phyloP scores from a whole-genome alignment of 805 yeast species.

The Wickerhamiella galacta region DNA sequence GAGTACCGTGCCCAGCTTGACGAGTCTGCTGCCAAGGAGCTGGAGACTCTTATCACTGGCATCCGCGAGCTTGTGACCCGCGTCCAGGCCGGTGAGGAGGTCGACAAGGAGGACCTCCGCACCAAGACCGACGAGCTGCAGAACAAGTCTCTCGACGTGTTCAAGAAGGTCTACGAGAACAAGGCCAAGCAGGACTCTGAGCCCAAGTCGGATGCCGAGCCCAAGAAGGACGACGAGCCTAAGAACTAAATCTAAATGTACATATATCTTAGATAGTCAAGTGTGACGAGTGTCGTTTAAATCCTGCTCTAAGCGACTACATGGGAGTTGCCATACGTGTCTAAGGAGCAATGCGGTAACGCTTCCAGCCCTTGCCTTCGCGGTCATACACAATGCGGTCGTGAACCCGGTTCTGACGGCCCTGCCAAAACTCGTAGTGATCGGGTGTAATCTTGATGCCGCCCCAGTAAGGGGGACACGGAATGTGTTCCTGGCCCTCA shows the following conservation, averaged over 20 bases:
- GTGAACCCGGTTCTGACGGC: slow-evolving; percentile 75
- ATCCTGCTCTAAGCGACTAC: too few relatives aligned
- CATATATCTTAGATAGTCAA: too few relatives aligned
- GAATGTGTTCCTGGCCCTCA: slow-evolving; percentile 45
- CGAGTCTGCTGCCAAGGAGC: slow-evolving; percentile 37
- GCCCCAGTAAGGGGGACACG: slow-evolving; percentile 94
- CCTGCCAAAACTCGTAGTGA: slow-evolving; percentile 96
- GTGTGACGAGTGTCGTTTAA: too few relatives aligned
- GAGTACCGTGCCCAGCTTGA: slow-evolving; percentile 58
- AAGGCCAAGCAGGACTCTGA: slow-evolving; percentile 23
- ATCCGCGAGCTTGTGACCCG: slow-evolving; percentile 65
- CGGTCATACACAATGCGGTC: slow-evolving; percentile 68
- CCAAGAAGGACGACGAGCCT: slow-evolving; percentile 1
- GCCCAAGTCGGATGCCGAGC: slow-evolving; percentile 9
- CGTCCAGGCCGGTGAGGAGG: slow-evolving; percentile 50
- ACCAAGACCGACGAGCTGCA: slow-evolving; percentile 72
- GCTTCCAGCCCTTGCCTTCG: slow-evolving; percentile 38
- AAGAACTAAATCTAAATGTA: slow-evolving; percentile 4
- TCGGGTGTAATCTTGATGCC: slow-evolving; percentile 77
- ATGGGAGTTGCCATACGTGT: too few relatives aligned
- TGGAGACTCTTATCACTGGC: slow-evolving; percentile 38
- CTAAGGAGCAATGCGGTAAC: slow-evolving; percentile 55
- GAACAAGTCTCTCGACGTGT: slow-evolving; percentile 62
- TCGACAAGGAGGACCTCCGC: slow-evolving; percentile 48
- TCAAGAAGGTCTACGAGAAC: slow-evolving; percentile 52